phyloP scores from a whole-genome alignment of 177 flowering plant species.

The Tripterygium wilfordii region DNA sequence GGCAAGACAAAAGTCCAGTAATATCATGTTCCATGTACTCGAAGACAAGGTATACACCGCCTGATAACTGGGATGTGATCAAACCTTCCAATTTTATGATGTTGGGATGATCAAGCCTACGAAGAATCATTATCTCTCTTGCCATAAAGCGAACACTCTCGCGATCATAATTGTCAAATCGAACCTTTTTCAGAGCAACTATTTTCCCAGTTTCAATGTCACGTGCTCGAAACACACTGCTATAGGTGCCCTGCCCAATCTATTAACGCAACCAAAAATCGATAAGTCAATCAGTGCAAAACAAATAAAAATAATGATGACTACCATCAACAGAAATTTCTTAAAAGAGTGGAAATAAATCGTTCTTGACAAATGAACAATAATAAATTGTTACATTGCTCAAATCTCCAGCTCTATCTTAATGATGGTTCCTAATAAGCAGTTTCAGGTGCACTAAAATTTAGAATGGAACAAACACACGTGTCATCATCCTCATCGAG shows the following conservation, averaged over 20 bases:
- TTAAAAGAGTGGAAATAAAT: no score
- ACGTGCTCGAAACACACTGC: constrained; percentile 62
- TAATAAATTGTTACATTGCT: no score
- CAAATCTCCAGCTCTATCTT: no score
- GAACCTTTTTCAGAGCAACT: constrained; percentile 69
- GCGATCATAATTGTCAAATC: constrained; percentile 69
- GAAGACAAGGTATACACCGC: constrained; percentile 62
- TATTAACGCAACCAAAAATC: constrained; percentile 11
- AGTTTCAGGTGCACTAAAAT: no score
- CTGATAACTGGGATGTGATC: constrained; percentile 48
- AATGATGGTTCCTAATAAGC: no score
- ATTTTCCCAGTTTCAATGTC: constrained; percentile 47
- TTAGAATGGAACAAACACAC: no score
- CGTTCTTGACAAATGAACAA: no score
- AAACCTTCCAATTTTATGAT: constrained; percentile 59
- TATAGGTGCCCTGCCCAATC: constrained; percentile 76
- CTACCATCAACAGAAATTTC: no score
- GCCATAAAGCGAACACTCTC: constrained; percentile 78
- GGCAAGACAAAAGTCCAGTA: constrained; percentile 57
- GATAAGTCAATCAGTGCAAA: not conserved
- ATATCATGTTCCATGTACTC: constrained; percentile 81
- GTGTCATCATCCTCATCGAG: no score
- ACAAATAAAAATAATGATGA: no score
- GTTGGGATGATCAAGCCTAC: constrained; percentile 69
- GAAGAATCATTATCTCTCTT: constrained; percentile 56